These are phyloP conservation scores for Bonia amplexicaulis DNA, from an alignment of 176 grass and related monocot genomes.

Conservation along the genomic window DNA sequence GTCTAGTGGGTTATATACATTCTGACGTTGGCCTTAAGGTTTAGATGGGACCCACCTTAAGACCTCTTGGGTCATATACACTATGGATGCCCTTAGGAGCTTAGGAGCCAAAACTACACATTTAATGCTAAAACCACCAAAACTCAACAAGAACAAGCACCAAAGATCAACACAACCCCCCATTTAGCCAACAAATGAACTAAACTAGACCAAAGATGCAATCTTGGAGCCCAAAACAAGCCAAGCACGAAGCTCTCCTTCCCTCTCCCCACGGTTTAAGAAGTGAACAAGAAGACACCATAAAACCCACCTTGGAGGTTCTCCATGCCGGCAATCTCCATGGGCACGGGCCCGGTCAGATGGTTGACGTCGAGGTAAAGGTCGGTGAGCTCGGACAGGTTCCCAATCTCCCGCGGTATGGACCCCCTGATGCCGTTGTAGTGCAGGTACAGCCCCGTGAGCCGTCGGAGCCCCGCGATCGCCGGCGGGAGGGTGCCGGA, in stretches of 20 bases:
- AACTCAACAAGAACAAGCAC: not conserved
- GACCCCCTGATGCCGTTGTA: slow-evolving; percentile 72
- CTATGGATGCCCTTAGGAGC: no score
- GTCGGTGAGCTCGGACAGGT: slow-evolving; percentile 57
- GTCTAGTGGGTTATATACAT: no score
- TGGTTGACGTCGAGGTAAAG: slow-evolving; percentile 89
- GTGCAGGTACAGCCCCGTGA: slow-evolving; percentile 88
- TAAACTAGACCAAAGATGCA: not conserved
- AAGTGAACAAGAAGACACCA: not conserved
- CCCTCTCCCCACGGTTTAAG: not conserved
- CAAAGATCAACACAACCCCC: not conserved
- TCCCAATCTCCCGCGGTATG: slow-evolving; percentile 77
- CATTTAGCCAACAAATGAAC: not conserved
- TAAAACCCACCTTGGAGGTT: slow-evolving; percentile 73
- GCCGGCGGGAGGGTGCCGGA: slow-evolving; percentile 64
- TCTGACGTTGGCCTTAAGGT: no score
- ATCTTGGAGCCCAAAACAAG: not conserved
- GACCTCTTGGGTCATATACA: no score
- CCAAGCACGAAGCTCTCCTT: not conserved
- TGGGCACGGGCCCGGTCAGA: slow-evolving; percentile 57
- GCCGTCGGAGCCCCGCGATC: slow-evolving; percentile 49
- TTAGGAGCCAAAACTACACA: not conserved
- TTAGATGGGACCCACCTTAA: no score
- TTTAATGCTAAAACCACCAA: not conserved
- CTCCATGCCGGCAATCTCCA: slow-evolving; percentile 51